Conservation (phyloP, 441 rosid genomes). For the Pelargonium fulgidum region DNA sequence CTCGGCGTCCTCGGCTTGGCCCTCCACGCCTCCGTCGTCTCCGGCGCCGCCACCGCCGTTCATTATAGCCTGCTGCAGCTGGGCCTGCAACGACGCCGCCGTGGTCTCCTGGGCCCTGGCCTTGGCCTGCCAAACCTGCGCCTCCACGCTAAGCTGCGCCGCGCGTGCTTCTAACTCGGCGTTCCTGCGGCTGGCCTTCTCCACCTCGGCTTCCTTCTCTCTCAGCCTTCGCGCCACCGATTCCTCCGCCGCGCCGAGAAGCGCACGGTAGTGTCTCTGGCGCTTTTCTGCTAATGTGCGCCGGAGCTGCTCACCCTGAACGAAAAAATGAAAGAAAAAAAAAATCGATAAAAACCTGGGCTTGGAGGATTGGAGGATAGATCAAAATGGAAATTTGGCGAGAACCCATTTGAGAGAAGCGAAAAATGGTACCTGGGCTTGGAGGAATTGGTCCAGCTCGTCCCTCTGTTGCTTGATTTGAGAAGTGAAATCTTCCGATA, state of each 20-base stretch:
- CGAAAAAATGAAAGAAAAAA: no score
- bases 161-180: conserved; percentile 71
- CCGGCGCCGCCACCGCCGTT: conserved; percentile 21
- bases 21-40: conserved; percentile 36
- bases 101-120: conserved; percentile 66
- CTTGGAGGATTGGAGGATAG: no score
- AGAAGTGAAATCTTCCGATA: conserved; percentile 47
- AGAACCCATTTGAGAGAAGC: not conserved
- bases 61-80: conserved; percentile 54
- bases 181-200: conserved; percentile 60
- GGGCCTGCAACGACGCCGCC: conserved; percentile 67
- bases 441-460: conserved; percentile 72
- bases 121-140: conserved; percentile 75
- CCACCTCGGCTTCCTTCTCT: conserved; percentile 69
- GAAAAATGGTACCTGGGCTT: conserved; percentile 48
- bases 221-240: conserved; percentile 41
- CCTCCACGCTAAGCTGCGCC: conserved; percentile 59
- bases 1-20: conserved; percentile 42
- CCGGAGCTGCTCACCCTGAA: conserved; percentile 70
- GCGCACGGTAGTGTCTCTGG: conserved; percentile 62
- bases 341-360: not conserved
- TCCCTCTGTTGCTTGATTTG: conserved; percentile 65
- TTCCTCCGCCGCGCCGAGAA: conserved; percentile 55
- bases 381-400: not conserved
- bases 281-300: conserved; percentile 59